These are phyloP conservation scores for Bolboschoenoplectus hybrid DNA, from an alignment of 202 grass and related monocot genomes.

Conservation along the genomic window DNA sequence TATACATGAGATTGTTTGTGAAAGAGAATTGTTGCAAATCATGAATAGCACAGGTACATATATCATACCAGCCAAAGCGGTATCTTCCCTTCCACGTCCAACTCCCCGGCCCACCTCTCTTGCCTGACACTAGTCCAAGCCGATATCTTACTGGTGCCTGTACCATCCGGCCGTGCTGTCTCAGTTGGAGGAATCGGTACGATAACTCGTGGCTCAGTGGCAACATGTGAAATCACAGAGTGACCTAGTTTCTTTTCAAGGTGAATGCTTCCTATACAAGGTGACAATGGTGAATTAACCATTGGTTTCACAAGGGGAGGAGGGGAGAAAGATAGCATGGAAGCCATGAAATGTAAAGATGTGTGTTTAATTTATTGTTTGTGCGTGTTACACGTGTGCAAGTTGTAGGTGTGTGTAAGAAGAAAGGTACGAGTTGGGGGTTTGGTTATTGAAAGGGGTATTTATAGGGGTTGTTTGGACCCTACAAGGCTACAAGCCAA, in stretches of 20 bases:
- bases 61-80: constrained; percentile 85
- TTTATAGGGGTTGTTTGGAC: constrained; percentile 27
- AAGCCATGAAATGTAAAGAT: constrained; percentile 40
- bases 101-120: constrained; percentile 86
- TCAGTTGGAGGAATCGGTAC: constrained; percentile 39
- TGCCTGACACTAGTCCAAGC: constrained; percentile 86
- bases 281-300: neutral
- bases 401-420: constrained; percentile 4
- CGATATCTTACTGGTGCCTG: constrained; percentile 49
- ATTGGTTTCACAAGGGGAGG: constrained; percentile 26
- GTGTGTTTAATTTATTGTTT: neutral
- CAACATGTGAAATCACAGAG: constrained; percentile 45
- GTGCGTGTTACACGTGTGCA: neutral
- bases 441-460: constrained; percentile 22
- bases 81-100: constrained; percentile 66
- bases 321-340: constrained; percentile 41
- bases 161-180: neutral
- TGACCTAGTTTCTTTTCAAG: neutral
- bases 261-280: neutral
- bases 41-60: neutral
- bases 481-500: neutral
- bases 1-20: constrained; percentile 18
- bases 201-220: constrained; percentile 47
- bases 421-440: neutral
- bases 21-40: neutral